Evolutionary conservation across 495 filamentous ascomycete species (phyloP), one percentile per base, ranked within the genome.

Genomic region (Oidiodendron maius): DNA sequence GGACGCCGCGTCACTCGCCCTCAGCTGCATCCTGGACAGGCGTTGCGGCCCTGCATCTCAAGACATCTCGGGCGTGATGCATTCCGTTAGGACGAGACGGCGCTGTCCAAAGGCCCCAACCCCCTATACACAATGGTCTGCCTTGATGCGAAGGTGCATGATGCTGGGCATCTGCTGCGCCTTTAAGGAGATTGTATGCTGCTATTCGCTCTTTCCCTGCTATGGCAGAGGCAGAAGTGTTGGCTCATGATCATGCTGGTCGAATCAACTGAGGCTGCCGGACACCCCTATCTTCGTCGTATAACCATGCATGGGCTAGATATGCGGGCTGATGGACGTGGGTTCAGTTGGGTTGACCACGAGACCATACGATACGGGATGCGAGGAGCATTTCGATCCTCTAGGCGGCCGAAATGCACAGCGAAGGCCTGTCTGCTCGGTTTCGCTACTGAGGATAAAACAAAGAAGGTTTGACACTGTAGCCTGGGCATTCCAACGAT

Each of bases 401-500:
- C 47, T 43, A 43, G 47, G 47, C 39, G 47, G 47, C 47, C 47
- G 47, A 50, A 50, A 50, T 50, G 39, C 39, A 50, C 25, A 42
- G 38, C 47, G 37, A 15, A n/a, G n/a, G n/a, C n/a, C n/a, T n/a
- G n/a, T n/a, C n/a, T n/a, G n/a, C n/a, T n/a, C n/a, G n/a, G 25
- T 39, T 42, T 51, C 41, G 34, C 49, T 28, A 23, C 49, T 51
- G 25, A 51, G 38, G 32, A 16, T 34, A 39, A 38, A 51, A 44
- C 49, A 26, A 45, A 42, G 49, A 30, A 51, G 49, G 16, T 51
- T 51, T 51, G 32, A 46, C 49, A 39, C 49, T 43, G 35, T 51
- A 46, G 41, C 49, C 30, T 46, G 4, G 41, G 40, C 13, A 51
- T 50, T 38, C 39, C 32, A 45, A 35, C 40, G 18, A 46, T 22